Evolutionary conservation across 352 stramenopile species (phyloP).

Genomic region (Phytophthora lateralis): DNA sequence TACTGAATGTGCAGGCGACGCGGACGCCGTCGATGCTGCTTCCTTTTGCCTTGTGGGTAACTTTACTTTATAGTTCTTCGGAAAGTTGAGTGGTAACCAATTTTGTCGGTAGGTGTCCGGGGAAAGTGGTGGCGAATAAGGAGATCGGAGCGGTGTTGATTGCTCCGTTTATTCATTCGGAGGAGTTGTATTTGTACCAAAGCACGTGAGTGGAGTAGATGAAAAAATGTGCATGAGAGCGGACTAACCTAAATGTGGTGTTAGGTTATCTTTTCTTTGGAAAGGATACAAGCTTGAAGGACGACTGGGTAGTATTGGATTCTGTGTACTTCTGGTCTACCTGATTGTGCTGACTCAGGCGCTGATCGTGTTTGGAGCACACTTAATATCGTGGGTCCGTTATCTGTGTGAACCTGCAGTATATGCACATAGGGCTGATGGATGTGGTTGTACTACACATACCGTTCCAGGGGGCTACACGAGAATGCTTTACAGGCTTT

Average conservation of each 20-base stretch:
- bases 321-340: conserved; percentile 51
- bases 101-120: conserved; percentile 64
- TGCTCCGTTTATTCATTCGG: conserved; percentile 81
- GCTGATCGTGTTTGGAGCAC: conserved; percentile 54
- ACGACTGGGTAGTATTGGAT: conserved; percentile 54
- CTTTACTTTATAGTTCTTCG: conserved; percentile 5
- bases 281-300: conserved; percentile 84
- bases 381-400: conserved; percentile 37
- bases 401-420: not conserved
- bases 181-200: conserved; percentile 90
- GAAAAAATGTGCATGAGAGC: not conserved
- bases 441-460: not conserved
- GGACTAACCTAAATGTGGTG: conserved; percentile 24
- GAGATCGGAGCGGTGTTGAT: conserved; percentile 58
- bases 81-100: not conserved
- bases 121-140: conserved; percentile 45
- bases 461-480: conserved; percentile 33
- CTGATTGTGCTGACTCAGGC: conserved; percentile 69
- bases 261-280: conserved; percentile 81
- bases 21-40: conserved; percentile 40
- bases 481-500: conserved; percentile 80
- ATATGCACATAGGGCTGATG: not conserved
- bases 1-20: conserved; percentile 60
- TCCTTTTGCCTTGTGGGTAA: conserved; percentile 53
- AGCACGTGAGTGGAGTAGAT: conserved; percentile 75